Percentiles rank a stretch among this genome's conserved stretches.
These are phyloP conservation scores for Uronychia binucleata DNA, from an alignment of 73 alveolate genomes.

Conservation along the genomic window DNA sequence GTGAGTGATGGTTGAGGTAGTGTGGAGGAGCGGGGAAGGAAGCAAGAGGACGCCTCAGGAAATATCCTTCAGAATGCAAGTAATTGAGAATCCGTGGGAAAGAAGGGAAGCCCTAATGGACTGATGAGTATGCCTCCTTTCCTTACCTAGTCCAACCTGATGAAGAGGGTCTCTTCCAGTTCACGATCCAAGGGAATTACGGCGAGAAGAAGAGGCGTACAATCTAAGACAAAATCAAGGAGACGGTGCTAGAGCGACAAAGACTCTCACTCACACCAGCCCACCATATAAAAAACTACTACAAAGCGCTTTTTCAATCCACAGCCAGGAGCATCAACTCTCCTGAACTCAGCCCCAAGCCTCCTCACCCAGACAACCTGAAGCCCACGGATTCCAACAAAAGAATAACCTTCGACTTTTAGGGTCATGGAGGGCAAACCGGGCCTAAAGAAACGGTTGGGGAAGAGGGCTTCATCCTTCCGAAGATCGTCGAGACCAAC, in stretches of 20 bases:
- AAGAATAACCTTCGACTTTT: neutral
- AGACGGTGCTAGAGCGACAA: neutral
- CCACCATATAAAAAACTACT: neutral
- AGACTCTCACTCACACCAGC: neutral
- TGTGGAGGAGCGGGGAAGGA: too few relatives aligned
- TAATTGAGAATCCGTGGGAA: too few relatives aligned
- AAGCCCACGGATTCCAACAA: neutral
- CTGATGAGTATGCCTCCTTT: too few relatives aligned
- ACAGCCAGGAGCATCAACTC: neutral
- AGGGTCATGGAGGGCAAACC: neutral
- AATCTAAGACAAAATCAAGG: neutral
- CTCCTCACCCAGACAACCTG: neutral
- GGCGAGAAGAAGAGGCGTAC: neutral
- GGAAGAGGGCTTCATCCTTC: neutral
- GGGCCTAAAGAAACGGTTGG: neutral
- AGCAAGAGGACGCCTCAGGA: too few relatives aligned
- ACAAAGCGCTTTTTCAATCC: neutral
- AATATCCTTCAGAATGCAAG: too few relatives aligned
- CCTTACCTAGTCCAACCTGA: neutral
- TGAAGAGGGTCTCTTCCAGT: neutral
- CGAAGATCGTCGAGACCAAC: neutral
- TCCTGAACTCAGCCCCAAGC: neutral
- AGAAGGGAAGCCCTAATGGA: too few relatives aligned
- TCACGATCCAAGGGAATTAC: neutral
- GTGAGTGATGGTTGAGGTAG: too few relatives aligned